Base-by-base conservation (phyloP, 2,329 filamentous ascomycete species). In the Exserohilum turcica region DNA sequence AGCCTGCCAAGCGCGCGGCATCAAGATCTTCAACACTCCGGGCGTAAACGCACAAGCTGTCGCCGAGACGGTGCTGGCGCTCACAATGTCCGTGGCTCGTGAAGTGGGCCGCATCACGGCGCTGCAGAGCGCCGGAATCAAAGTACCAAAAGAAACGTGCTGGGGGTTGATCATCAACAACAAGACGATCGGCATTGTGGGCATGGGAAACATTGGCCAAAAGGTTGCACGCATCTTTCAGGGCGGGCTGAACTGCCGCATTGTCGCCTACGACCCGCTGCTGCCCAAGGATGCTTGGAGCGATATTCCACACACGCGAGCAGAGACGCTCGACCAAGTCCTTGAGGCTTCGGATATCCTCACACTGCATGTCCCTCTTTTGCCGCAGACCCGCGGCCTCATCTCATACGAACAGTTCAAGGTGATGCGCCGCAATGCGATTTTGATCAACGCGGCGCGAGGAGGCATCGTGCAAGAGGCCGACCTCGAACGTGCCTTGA, bases 381-480 rank as follows among this genome's bases (percentile, higher is more conserved):
- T 58, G 3, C 52, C 53, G 1, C 51, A 64, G 6, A 74, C 68
- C 4, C 61, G 73, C 7, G 59, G 50, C 6, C 19, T 68, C 5
- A 72, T 77, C 44, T 49, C 56, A 8, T 59, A 73, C 24, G 55
- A 56, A 6, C 77, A 81, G 53, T 62, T 82, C 7, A 59, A 66
- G 21, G 52, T 55, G 0, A 81, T 81, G 76, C 72, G 74, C 16
- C 57, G 59, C 1, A 73, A 77, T 38, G 73, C 77, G 0, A 65
- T 80, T 6, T 33, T 81, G 12, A 68, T 81, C 56, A 82, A 82
- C 50, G 72, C 79, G 19, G 76, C 76, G 3, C 73, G 79, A 8
- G 79, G 79, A 13, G 79, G 78, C 0, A 75, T 81, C 10, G 74
- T 82, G 13, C 75, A 82, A 46, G 80, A 82, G 63, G 63, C 64